Conservation (phyloP, 495 filamentous ascomycete genomes). For the Xylaria flabelliformis region DNA sequence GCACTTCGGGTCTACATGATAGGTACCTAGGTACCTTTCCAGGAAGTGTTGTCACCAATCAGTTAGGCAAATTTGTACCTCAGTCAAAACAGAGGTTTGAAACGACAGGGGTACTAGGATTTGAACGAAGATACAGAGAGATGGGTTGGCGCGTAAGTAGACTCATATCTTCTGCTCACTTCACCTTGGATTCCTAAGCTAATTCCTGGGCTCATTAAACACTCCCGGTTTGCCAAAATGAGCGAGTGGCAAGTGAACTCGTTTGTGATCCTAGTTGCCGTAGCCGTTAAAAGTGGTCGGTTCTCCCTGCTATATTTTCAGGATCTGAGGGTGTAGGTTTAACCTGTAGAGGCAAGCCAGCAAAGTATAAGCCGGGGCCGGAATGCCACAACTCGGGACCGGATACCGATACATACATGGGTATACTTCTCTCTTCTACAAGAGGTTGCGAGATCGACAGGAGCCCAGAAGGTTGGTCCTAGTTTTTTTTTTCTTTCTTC, state of each 20-base stretch:
- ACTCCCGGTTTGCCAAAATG: conserved; percentile 23
- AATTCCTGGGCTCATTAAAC: conserved; percentile 23
- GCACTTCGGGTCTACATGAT: not conserved
- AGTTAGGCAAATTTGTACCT: not conserved
- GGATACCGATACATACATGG: conserved; percentile 3
- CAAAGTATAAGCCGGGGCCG: not conserved
- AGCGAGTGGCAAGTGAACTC: conserved; percentile 3
- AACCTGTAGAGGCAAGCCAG: not conserved
- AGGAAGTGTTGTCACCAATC: not conserved
- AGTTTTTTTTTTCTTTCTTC: not conserved
- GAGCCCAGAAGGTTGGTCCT: not conserved
- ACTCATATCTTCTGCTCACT: not conserved
- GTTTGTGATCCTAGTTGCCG: conserved; percentile 17
- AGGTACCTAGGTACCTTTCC: not conserved
- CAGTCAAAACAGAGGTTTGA: conserved; percentile 2
- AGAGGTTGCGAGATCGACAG: conserved; percentile 10
- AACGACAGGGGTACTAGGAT: not conserved
- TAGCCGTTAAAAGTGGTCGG: not conserved
- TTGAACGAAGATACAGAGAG: not conserved
- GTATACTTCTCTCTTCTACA: not conserved
- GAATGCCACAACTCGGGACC: not conserved
- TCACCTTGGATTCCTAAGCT: not conserved
- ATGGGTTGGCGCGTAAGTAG: not conserved
- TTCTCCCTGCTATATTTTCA: not conserved
- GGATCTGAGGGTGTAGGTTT: not conserved